These are phyloP conservation scores for Cladosporium halotolerans DNA, from an alignment of 2,329 filamentous ascomycete genomes.

Conservation along the genomic window DNA sequence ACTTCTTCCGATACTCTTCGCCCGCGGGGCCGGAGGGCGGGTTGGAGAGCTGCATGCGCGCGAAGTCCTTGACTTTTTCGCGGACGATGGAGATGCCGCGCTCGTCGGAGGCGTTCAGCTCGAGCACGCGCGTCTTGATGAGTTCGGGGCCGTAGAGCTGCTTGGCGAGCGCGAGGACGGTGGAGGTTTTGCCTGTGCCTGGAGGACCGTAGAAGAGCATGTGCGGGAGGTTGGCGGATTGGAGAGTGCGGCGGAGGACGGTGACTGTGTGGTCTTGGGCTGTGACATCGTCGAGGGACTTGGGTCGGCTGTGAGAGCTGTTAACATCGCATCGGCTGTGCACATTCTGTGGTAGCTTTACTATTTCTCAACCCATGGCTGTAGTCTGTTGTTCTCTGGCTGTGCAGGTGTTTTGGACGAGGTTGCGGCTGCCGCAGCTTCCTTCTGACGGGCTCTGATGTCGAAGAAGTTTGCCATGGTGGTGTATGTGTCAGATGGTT, in stretches of 20 bases:
- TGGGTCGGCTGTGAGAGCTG: constrained; percentile 65
- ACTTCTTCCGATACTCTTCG: constrained; percentile 54
- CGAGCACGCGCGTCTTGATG: constrained; percentile 88
- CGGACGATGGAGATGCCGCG: constrained; percentile 95
- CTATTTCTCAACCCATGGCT: constrained; percentile 99
- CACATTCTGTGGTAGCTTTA: constrained; percentile 35
- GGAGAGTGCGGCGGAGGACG: constrained; percentile 83
- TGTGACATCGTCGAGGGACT: constrained; percentile 87
- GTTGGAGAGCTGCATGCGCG: constrained; percentile 86
- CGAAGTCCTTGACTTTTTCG: constrained; percentile 98
- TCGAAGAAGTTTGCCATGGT: constrained; percentile 90
- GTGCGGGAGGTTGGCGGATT: constrained; percentile 95
- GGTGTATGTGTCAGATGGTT: not conserved
- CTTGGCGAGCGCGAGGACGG: constrained; percentile 92
- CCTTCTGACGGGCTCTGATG: constrained; percentile 72
- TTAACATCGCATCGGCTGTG: not conserved
- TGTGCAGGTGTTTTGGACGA: constrained; percentile 62
- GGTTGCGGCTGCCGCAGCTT: constrained; percentile 64
- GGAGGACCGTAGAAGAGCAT: constrained; percentile 99
- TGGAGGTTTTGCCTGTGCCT: constrained; percentile 95
- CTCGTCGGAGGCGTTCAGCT: constrained; percentile 98
- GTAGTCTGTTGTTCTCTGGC: constrained; percentile 60
- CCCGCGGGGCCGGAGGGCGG: constrained; percentile 60
- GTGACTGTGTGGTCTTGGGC: constrained; percentile 96
- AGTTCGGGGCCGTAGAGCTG: constrained; percentile 95